Evolutionary conservation across 805 yeast genomes (phyloP), one percentile per base, ranked within the genome.

Genomic region (Candida bentonensis): DNA sequence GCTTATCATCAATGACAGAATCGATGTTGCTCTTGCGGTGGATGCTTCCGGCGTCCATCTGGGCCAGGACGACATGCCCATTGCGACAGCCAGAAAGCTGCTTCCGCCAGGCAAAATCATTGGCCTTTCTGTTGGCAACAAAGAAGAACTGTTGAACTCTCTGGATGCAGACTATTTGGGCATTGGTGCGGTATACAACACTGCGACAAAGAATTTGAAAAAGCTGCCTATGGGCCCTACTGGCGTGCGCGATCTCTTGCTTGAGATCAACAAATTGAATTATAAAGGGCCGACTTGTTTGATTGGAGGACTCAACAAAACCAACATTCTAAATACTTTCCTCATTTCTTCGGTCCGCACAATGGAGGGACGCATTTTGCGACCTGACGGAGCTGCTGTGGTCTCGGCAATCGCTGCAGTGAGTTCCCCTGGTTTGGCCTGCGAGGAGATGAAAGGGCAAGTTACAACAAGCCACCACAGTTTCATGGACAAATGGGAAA

Each of bases 11-110:
- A 85, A 87, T 52, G 96, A 87, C 55, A 65, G 96, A 43, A 72
- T 85, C 2, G 96, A 87, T 56, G 85, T 88, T 11, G 96, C 95
- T 0, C 63, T 88, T 39, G 96, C 96, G 0, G 69, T 85, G 45
- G 92, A 74, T 52, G 94, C 94, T 2, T 95, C 85, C 50, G 95
- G 95, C 27, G 80, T 88, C 5, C 96, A 87, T 64, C 84, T 87
- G 20, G 96, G 96, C 0, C 96, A 87, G 59, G 87, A 79, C 44
- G 96, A 87, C 57, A 83, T 87, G 84, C 66, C 63, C 40, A 76
- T 76, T 1, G 53, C 53, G 1, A 52, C 69, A 30, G 92, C 76
- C 1, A 62, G 96, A 28, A 55, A 65, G 52, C 55, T 85, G 25
- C 60, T 86, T 11, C 95, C 96, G 0, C 74, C 79, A 0, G 70